Conservation (phyloP, 2,329 filamentous ascomycete species). For the Epichloe gansuensis region DNA sequence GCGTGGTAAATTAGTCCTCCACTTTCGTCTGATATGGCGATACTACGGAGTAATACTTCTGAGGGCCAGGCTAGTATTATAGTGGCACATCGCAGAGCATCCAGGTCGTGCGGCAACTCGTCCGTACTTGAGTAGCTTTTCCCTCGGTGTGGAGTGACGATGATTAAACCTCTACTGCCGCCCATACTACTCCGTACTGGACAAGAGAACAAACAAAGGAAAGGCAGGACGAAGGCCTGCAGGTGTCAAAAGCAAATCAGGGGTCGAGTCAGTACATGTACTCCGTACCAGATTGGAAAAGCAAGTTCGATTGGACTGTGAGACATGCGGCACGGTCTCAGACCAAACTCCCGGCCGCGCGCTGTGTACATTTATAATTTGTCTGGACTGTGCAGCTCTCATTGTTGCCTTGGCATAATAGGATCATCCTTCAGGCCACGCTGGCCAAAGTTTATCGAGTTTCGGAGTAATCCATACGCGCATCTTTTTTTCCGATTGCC, state of each 20-base stretch:
- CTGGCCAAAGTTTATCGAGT: not conserved
- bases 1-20: not conserved
- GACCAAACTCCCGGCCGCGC: too few species aligned
- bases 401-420: too few species aligned
- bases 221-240: not conserved
- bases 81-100: not conserved
- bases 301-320: conserved; percentile 1
- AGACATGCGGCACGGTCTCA: conserved; percentile 1
- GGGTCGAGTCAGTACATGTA: too few species aligned
- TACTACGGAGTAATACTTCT: not conserved
- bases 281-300: too few species aligned
- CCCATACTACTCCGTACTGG: not conserved
- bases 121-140: too few species aligned
- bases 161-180: not conserved
- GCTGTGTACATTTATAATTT: too few species aligned
- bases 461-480: not conserved
- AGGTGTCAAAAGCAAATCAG: too few species aligned
- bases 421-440: not conserved
- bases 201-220: not conserved
- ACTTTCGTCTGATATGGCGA: not conserved
- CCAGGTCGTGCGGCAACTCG: too few species aligned
- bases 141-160: not conserved
- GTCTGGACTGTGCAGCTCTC: too few species aligned
- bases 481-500: not conserved
- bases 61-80: not conserved